Conservation (phyloP, 2,329 filamentous ascomycete species). For the Ophiostoma sp. region DNA sequence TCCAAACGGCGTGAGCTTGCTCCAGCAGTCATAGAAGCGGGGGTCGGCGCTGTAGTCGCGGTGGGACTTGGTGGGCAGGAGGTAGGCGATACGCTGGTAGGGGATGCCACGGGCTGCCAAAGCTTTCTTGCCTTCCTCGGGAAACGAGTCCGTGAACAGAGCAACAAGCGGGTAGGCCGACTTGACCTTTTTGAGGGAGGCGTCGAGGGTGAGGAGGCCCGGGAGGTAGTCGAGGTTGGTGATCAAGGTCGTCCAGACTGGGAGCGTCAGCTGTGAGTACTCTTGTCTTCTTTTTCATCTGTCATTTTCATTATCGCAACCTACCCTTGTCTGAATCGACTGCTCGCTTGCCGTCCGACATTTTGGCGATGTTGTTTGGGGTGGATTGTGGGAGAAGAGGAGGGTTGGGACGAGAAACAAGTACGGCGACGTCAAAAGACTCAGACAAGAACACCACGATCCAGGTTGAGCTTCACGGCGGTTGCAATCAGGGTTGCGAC, state of each 20-base stretch:
- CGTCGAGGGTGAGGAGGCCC: slow-evolving; percentile 77
- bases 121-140: slow-evolving; percentile 65
- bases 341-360: slow-evolving; percentile 39
- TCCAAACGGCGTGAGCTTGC: slow-evolving; percentile 77
- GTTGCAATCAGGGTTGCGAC: background rate
- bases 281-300: background rate
- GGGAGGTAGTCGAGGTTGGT: slow-evolving; percentile 81
- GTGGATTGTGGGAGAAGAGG: background rate
- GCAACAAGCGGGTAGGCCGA: slow-evolving; percentile 78
- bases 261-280: background rate
- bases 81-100: slow-evolving; percentile 68
- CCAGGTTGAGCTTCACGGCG: background rate
- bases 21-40: slow-evolving; percentile 89
- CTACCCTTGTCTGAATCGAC: slow-evolving; percentile 38
- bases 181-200: slow-evolving; percentile 65
- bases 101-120: slow-evolving; percentile 69
- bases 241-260: slow-evolving; percentile 82
- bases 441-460: background rate
- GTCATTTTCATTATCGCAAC: background rate
- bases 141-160: slow-evolving; percentile 79
- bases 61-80: slow-evolving; percentile 64
- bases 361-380: slow-evolving; percentile 23
- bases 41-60: slow-evolving; percentile 72
- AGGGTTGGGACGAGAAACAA: background rate
- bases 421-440: background rate